A percentile compares a stretch with the other conserved stretches of the same genome.
Evolutionary conservation across 2,329 filamentous ascomycete species (phyloP).

Genomic region (Onygenales sp.): DNA sequence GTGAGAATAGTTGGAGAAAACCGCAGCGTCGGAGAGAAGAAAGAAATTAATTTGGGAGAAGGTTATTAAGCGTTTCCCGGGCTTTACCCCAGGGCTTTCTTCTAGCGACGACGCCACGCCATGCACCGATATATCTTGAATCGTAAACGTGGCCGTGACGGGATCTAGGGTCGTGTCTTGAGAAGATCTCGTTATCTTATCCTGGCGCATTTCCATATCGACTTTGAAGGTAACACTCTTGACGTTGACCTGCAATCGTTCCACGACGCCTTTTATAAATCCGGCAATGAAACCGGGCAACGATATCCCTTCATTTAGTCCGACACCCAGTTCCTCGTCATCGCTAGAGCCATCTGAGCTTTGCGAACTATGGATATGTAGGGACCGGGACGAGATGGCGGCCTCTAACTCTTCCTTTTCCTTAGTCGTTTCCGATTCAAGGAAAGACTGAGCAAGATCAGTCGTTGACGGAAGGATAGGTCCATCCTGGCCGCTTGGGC

Average conservation of each 20-base stretch:
- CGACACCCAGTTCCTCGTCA: constrained; percentile 41
- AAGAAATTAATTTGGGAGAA: constrained; percentile 37
- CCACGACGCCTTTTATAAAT: constrained; percentile 50
- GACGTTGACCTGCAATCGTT: constrained; percentile 47
- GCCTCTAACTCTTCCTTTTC: constrained; percentile 51
- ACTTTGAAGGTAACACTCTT: constrained; percentile 43
- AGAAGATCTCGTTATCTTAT: constrained; percentile 25
- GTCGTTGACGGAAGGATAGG: constrained; percentile 44
- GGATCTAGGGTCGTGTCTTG: constrained; percentile 28
- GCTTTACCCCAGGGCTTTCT: constrained; percentile 14
- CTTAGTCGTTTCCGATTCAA: constrained; percentile 47
- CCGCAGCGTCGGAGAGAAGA: constrained; percentile 38
- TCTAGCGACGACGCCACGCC: constrained; percentile 17
- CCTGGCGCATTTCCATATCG: constrained; percentile 38
- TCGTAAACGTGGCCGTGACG: constrained; percentile 25
- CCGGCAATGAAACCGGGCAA: constrained; percentile 50
- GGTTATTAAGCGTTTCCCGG: constrained; percentile 36
- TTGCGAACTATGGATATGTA: constrained; percentile 33
- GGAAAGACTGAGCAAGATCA: constrained; percentile 52
- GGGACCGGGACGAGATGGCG: constrained; percentile 43
- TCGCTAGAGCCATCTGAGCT: constrained; percentile 39
- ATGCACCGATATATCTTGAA: constrained; percentile 26
- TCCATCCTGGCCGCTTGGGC: constrained; percentile 15
- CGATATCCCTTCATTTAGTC: constrained; percentile 44
- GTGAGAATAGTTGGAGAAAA: constrained; percentile 38